Conservation (phyloP, 129 eudicot species). For the Ambrosia trifida region DNA sequence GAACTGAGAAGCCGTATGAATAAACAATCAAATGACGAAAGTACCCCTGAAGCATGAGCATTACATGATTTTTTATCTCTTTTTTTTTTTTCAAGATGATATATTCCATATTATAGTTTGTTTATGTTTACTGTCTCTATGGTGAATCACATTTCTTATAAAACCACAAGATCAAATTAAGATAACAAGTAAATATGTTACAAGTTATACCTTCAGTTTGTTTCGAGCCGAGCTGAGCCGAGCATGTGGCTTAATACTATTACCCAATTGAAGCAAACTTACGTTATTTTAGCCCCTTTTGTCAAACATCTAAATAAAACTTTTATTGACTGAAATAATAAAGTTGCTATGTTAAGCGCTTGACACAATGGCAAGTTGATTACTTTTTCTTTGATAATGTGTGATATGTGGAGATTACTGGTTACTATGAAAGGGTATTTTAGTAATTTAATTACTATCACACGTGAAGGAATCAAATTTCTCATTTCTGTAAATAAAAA, state of each 20-base stretch:
- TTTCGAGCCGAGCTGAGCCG: too few species aligned
- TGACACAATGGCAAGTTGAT: too few species aligned
- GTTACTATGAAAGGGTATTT: too few species aligned
- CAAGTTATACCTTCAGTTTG: not conserved
- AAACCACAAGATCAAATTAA: conserved; percentile 21
- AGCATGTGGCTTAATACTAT: not conserved
- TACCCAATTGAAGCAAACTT: not conserved
- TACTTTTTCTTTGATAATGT: too few species aligned
- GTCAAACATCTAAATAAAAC: not conserved
- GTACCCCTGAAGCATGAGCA: conserved; percentile 42
- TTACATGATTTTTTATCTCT: conserved; percentile 20
- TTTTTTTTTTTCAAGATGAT: conserved; percentile 24
- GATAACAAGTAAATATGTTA: conserved; percentile 11
- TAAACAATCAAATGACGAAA: conserved; percentile 49
- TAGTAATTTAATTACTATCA: too few species aligned
- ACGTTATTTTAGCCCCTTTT: not conserved
- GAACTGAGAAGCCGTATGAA: conserved; percentile 78
- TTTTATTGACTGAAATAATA: too few species aligned
- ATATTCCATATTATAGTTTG: conserved; percentile 26
- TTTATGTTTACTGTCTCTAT: conserved; percentile 17
- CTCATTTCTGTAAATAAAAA: too few species aligned
- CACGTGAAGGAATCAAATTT: too few species aligned
- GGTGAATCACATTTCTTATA: conserved; percentile 21
- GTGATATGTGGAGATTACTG: too few species aligned
- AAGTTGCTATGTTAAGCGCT: too few species aligned